Evolutionary conservation across 2,329 filamentous ascomycete species (phyloP), one percentile per base, ranked within the genome.

Genomic region (Neoarthrinium moseri): DNA sequence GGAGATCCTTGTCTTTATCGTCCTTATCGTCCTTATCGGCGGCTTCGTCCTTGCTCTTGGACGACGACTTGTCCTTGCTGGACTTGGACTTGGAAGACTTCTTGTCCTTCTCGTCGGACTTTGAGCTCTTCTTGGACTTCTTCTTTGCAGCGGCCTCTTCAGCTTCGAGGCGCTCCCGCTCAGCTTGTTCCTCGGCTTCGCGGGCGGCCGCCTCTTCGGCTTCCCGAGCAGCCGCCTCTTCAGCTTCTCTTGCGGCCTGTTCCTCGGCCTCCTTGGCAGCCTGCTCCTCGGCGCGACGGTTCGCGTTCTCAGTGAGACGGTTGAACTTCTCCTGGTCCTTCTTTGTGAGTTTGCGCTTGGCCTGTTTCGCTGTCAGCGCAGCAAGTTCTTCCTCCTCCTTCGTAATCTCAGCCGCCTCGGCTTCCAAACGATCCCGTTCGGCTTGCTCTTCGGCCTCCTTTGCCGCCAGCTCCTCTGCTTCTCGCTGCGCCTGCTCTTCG

Each of bases 61-160:
- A 62, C 27, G 47, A 58, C 2, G 57, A 55, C 43, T 61, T 64
- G 3, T 63, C 57, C 46, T 64, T 63, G 10, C 54, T 47, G 18
- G 52, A 51, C 41, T 56, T 68, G 24, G 62, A 60, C 46, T 65
- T 65, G 30, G 30, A 22, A n/a, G 57, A 60, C 45, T 61, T 61
- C 46, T 63, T 63, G 3, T 58, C 39, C 52, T 18, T 55, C 24
- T n/a, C 56, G 17, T 62, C 60, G 2, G 55, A 50, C 45, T 64
- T 66, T 23, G 64, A 67, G 38, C 62, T 62, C 50, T 70, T 70
- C 58, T 73, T 74, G 22, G 67, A 64, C 55, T 72, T 74, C 53
- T 68, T 69, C 49, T 68, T 65, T 49, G 41, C 18, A 13, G 41
- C 40, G 13, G 29, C 18, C 21, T 75, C 67, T 35, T 49, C 26